Percentiles rank a stretch among this genome's conserved stretches.
Conservation (phyloP, 2,329 filamentous ascomycete genomes). For the Coniella vitis region DNA sequence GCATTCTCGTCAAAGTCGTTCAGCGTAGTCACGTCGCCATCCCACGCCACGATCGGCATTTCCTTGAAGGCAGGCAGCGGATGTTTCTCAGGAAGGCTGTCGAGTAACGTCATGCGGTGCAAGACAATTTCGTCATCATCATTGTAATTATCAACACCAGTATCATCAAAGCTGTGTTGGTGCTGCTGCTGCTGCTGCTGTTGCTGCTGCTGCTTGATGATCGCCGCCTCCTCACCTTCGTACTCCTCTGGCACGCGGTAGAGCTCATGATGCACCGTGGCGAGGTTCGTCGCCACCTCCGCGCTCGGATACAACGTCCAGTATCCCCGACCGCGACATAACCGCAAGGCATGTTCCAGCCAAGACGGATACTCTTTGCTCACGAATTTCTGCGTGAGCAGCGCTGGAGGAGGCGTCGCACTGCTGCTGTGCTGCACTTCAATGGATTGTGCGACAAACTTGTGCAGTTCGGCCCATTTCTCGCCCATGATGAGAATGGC, state of each 20-base stretch:
- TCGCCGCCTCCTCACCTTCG: conserved; percentile 21
- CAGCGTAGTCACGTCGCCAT: conserved; percentile 43
- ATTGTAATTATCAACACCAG: not conserved
- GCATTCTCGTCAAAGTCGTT: conserved; percentile 38
- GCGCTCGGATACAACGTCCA: conserved; percentile 71
- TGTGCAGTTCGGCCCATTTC: conserved; percentile 81
- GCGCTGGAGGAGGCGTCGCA: conserved; percentile 20
- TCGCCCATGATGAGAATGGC: conserved; percentile 77
- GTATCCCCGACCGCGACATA: conserved; percentile 72
- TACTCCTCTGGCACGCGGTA: conserved; percentile 67
- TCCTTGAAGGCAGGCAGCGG: conserved; percentile 36
- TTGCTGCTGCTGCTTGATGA: conserved; percentile 16
- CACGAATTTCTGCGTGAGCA: conserved; percentile 50
- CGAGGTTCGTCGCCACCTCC: conserved; percentile 46
- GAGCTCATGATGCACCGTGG: conserved; percentile 73
- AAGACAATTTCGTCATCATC: conserved; percentile 21
- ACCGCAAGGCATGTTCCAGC: conserved; percentile 70
- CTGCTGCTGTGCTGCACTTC: conserved; percentile 30
- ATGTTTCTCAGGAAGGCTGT: conserved; percentile 39
- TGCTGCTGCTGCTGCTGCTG: not conserved
- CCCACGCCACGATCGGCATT: conserved; percentile 57
- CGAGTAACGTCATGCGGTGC: conserved; percentile 34
- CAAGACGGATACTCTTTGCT: conserved; percentile 66
- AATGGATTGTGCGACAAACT: conserved; percentile 64
- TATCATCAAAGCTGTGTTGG: no score